Evolutionary conservation across 176 grass and related monocot genomes (phyloP), one percentile per base, ranked within the genome.

Genomic region (Guadua angustifolia): DNA sequence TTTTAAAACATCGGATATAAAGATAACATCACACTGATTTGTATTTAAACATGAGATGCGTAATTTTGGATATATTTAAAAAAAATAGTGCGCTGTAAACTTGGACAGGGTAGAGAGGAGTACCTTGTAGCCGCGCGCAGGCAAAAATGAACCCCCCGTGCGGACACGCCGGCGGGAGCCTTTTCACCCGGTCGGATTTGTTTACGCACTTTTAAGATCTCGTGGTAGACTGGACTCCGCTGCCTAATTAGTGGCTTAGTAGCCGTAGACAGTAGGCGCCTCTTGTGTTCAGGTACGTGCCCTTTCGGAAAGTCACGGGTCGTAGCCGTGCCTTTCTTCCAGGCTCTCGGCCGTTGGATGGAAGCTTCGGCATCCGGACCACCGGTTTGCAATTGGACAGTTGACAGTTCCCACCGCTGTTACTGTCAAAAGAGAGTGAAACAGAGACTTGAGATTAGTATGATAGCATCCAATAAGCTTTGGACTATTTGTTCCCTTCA

Each of bases 171-270:
- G 59, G 74, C 13, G 9, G 9, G 55, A 61, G 22, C 17, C 2
- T 49, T n/a, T 32, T 42, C 25, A 3, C 38, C 14, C 21, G n/a
- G 9, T 21, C 56, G 38, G 50, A 7, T 36, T 38, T 56, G 3
- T 35, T 67, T 80, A 39, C 80, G 33, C 55, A 55, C 9, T 60
- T 60, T 39, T 26, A 40, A 60, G 17, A 55, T 80, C 68, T 63
- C 44, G 84, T 2, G 26, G 71, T 36, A 3, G 38, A n/a, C 66
- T 43, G 16, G 51, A 45, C 59, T 67, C 58, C 68, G 24, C 36
- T 7, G 24, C 69, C 0, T 19, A 57, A 26, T 65, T 65, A 21
- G 15, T 4, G 24, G 75, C 64, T 42, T 7, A 25, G 15, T n/a
- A 29, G 69, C 3, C 45, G 35, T 42, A 8, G 56, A 39, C 57